phyloP scores from a whole-genome alignment of 2,329 filamentous ascomycete genomes.

The Arachnopeziza araneosa region DNA sequence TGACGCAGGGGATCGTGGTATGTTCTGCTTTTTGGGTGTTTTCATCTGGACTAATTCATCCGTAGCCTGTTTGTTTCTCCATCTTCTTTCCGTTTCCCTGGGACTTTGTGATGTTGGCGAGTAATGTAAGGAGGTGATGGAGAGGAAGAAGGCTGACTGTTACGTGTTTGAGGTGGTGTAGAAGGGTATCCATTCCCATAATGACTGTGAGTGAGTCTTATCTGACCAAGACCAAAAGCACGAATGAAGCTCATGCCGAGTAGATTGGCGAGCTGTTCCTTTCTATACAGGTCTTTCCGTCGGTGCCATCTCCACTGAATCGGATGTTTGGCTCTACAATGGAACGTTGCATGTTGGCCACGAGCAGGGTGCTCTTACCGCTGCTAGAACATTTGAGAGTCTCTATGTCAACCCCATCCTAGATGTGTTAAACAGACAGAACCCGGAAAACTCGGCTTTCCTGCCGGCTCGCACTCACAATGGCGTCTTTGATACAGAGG shows the following conservation, averaged over 20 bases:
- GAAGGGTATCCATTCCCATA: slow-evolving; percentile 51
- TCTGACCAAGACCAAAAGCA: slow-evolving; percentile 47
- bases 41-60: no score
- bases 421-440: slow-evolving; percentile 23
- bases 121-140: no score
- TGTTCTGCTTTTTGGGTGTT: slow-evolving; percentile 16
- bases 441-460: slow-evolving; percentile 38
- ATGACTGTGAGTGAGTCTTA: slow-evolving; percentile 53
- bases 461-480: slow-evolving; percentile 43
- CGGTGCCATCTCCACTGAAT: slow-evolving; percentile 22
- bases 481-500: slow-evolving; percentile 54
- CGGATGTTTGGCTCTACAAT: slow-evolving; percentile 29
- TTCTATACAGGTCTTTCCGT: slow-evolving; percentile 25
- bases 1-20: slow-evolving; percentile 53
- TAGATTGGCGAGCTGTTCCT: slow-evolving; percentile 31
- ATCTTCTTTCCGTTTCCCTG: no score
- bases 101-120: no score
- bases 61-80: no score
- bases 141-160: no score
- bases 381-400: slow-evolving; percentile 21
- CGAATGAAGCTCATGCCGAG: slow-evolving; percentile 38
- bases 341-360: slow-evolving; percentile 24
- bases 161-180: slow-evolving; percentile 13
- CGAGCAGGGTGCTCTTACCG: slow-evolving; percentile 21
- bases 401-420: slow-evolving; percentile 28